A percentile compares a stretch with the other conserved stretches of the same genome.
These are phyloP conservation scores for Aspergillus alliaceus DNA, from an alignment of 2,329 filamentous ascomycete genomes.

Conservation along the genomic window DNA sequence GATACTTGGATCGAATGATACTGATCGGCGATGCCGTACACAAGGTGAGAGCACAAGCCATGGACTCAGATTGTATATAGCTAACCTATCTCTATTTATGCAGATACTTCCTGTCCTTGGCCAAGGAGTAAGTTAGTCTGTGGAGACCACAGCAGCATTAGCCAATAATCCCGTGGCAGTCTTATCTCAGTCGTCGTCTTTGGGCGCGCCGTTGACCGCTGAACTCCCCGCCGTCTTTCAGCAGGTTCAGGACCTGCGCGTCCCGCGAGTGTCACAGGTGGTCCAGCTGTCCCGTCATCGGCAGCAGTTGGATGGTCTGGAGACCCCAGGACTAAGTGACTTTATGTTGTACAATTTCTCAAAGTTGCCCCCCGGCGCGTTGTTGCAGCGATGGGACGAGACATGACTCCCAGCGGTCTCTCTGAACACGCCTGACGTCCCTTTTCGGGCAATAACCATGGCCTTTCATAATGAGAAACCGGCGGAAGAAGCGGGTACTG, in stretches of 20 bases:
- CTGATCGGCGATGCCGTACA: constrained; percentile 35
- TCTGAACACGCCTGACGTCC: neutral
- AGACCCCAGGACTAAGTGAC: constrained; percentile 7
- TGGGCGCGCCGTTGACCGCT: neutral
- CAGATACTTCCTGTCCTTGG: constrained; percentile 21
- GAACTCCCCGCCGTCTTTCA: constrained; percentile 10
- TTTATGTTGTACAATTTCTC: constrained; percentile 17
- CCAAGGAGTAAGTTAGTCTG: constrained; percentile 33
- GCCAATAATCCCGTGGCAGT: neutral
- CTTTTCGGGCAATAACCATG: neutral
- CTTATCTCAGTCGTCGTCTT: neutral
- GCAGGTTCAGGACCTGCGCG: constrained; percentile 1
- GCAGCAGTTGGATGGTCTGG: constrained; percentile 10
- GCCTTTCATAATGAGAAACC: neutral
- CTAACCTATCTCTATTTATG: too few relatives aligned
- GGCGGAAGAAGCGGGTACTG: neutral
- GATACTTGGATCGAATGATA: constrained; percentile 24
- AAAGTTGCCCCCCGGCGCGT: constrained; percentile 12
- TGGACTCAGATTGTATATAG: neutral
- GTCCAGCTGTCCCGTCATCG: neutral
- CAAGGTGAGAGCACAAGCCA: constrained; percentile 17
- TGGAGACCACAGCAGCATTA: constrained; percentile 33
- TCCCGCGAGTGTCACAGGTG: neutral
- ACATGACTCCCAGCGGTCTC: neutral
- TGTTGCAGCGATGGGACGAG: neutral